A percentile compares a stretch with the other conserved stretches of the same genome.
Evolutionary conservation across 805 yeast genomes (phyloP).

Genomic region (Yueomyces sp.): DNA sequence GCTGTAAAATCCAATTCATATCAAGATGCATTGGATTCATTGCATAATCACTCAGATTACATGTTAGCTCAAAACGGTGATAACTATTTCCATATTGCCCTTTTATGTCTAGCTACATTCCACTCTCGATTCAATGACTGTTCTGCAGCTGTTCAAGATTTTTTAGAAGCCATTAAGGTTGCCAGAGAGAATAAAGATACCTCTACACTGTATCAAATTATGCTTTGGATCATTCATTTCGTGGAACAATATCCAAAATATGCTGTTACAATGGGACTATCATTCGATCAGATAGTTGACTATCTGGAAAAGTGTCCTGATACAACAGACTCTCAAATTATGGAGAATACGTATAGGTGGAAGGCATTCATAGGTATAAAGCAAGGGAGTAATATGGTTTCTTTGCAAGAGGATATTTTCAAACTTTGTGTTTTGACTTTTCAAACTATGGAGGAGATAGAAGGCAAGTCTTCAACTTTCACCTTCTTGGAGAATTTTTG

Average conservation of each 20-base stretch:
- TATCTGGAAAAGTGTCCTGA: constrained; percentile 29
- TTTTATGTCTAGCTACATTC: constrained; percentile 56
- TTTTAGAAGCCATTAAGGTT: constrained; percentile 75
- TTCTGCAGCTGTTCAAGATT: constrained; percentile 60
- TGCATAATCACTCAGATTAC: constrained; percentile 57
- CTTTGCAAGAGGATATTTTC: neutral
- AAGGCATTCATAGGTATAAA: constrained; percentile 31
- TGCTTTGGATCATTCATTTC: constrained; percentile 64
- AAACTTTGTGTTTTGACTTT: constrained; percentile 1
- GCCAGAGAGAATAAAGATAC: constrained; percentile 78
- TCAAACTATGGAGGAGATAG: neutral
- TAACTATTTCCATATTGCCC: constrained; percentile 62
- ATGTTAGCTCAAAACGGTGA: constrained; percentile 55
- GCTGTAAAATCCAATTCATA: constrained; percentile 8
- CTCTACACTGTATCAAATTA: constrained; percentile 53
- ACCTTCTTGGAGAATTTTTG: neutral
- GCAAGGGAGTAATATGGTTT: neutral
- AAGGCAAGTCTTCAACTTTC: neutral
- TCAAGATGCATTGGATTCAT: constrained; percentile 33
- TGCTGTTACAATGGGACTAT: constrained; percentile 35
- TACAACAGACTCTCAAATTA: constrained; percentile 14
- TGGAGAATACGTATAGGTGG: constrained; percentile 51
- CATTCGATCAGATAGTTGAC: constrained; percentile 53
- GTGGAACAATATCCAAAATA: constrained; percentile 54
- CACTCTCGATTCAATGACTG: constrained; percentile 57